Conservation (phyloP, 2,329 filamentous ascomycete genomes). For the Aspergillus sp. region DNA sequence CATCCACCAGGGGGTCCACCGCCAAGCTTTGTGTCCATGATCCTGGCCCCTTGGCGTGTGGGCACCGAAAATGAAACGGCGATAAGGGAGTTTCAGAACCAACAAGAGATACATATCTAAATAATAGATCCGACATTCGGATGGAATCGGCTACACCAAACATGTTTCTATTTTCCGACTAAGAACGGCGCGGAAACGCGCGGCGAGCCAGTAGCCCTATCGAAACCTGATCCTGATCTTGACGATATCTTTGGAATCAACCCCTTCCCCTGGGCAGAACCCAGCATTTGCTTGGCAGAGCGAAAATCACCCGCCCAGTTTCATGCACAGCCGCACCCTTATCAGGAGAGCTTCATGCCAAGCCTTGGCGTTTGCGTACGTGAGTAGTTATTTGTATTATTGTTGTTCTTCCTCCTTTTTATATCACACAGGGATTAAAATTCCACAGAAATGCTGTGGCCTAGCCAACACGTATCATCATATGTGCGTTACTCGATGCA, state of each 20-base stretch:
- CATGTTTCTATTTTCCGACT: not conserved
- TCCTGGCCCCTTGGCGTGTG: conserved; percentile 21
- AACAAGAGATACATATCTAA: not conserved
- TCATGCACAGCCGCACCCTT: not conserved
- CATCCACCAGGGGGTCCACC: conserved; percentile 27
- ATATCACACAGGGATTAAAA: not conserved
- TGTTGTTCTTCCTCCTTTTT: not conserved
- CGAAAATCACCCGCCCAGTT: not conserved
- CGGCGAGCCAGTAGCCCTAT: not conserved
- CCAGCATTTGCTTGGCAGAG: not conserved
- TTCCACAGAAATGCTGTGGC: not conserved
- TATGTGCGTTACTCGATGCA: not conserved
- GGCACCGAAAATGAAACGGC: conserved; percentile 1
- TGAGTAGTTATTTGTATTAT: not conserved
- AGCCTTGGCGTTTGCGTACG: not conserved
- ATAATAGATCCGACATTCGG: not conserved
- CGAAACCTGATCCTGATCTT: not conserved
- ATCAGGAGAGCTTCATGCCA: not conserved
- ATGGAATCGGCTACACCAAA: not conserved
- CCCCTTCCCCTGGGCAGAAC: not conserved
- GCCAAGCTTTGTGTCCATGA: conserved; percentile 28
- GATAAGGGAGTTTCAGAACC: conserved; percentile 4
- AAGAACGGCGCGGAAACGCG: not conserved
- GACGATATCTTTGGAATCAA: not conserved
- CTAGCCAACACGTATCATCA: not conserved